A percentile compares a stretch with the other conserved stretches of the same genome.
Conservation (phyloP, 345 rosid genomes). For the Erucastrum elatum region DNA sequence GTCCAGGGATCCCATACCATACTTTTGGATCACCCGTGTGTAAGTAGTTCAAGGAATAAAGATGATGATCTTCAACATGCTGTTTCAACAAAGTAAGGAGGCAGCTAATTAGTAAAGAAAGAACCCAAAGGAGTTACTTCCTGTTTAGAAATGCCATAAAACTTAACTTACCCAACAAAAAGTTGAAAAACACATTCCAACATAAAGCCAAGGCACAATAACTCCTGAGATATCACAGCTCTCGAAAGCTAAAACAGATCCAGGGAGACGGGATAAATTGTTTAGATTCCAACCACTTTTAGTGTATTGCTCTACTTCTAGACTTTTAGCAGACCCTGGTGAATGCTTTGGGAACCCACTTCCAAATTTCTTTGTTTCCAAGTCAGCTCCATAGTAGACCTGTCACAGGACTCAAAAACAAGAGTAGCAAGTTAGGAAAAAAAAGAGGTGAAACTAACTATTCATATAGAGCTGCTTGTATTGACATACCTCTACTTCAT, state of each 20-base stretch:
- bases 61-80: conserved; percentile 99
- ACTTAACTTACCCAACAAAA: conserved; percentile 84
- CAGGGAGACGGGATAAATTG: conserved; percentile 87
- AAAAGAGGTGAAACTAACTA: conserved; percentile 1
- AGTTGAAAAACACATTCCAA: conserved; percentile 98
- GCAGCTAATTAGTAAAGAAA: conserved; percentile 7
- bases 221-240: conserved; percentile 95
- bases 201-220: conserved; percentile 93
- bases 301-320: conserved; percentile 53
- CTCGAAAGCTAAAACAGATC: conserved; percentile 88
- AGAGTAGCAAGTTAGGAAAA: conserved; percentile 5
- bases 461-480: conserved; percentile 5
- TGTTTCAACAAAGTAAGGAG: conserved; percentile 35
- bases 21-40: conserved; percentile 90
- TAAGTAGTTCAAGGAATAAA: conserved; percentile 87
- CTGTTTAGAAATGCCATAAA: not conserved
- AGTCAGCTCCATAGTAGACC: conserved; percentile 97
- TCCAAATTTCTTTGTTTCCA: conserved; percentile 86
- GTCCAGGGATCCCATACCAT: conserved; percentile 98
- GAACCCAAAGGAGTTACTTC: not conserved
- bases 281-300: conserved; percentile 90
- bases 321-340: conserved; percentile 41
- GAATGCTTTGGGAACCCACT: conserved; percentile 88
- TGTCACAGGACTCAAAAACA: conserved; percentile 32
- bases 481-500: conserved; percentile 83